Conservation (phyloP, 352 stramenopile genomes). For the Phytophthora macrochlamydospora region DNA sequence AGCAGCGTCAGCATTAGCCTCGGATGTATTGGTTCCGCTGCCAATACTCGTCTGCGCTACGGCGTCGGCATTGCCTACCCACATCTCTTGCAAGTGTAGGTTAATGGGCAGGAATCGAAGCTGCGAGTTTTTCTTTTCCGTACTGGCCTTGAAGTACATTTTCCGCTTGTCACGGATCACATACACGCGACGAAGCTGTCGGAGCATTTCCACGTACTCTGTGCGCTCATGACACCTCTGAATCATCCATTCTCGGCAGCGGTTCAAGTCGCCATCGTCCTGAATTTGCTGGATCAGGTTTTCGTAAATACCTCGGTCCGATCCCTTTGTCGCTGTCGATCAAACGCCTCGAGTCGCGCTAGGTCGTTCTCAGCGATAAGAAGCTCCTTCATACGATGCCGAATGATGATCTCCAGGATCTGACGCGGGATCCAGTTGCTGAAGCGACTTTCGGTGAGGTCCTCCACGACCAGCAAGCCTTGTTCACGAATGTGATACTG, state of each 20-base stretch:
- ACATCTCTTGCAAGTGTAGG: slow-evolving; percentile 88
- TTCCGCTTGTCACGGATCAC: slow-evolving; percentile 72
- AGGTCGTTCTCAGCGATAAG: slow-evolving; percentile 79
- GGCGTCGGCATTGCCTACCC: slow-evolving; percentile 64
- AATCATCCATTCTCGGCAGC: slow-evolving; percentile 87
- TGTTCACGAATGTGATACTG: slow-evolving; percentile 89
- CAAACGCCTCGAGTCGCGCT: slow-evolving; percentile 76
- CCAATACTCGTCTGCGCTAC: slow-evolving; percentile 41
- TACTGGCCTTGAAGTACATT: slow-evolving; percentile 88
- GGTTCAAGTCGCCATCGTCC: slow-evolving; percentile 82
- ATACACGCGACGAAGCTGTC: slow-evolving; percentile 66
- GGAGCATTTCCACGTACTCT: slow-evolving; percentile 75
- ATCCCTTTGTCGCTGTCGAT: slow-evolving; percentile 76
- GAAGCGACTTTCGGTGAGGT: slow-evolving; percentile 83
- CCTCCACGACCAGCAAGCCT: slow-evolving; percentile 80
- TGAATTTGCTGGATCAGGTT: slow-evolving; percentile 91
- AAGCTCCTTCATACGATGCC: slow-evolving; percentile 75
- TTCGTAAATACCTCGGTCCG: slow-evolving; percentile 84
- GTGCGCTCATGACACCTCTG: slow-evolving; percentile 66
- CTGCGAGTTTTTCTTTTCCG: slow-evolving; percentile 83
- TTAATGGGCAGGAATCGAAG: slow-evolving; percentile 87
- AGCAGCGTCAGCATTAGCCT: slow-evolving; percentile 29
- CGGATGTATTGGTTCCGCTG: slow-evolving; percentile 30
- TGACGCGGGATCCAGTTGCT: slow-evolving; percentile 85
- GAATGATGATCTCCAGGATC: slow-evolving; percentile 82